phyloP scores from a whole-genome alignment of 805 yeast genomes.

The Saccharomyces paradoxus region DNA sequence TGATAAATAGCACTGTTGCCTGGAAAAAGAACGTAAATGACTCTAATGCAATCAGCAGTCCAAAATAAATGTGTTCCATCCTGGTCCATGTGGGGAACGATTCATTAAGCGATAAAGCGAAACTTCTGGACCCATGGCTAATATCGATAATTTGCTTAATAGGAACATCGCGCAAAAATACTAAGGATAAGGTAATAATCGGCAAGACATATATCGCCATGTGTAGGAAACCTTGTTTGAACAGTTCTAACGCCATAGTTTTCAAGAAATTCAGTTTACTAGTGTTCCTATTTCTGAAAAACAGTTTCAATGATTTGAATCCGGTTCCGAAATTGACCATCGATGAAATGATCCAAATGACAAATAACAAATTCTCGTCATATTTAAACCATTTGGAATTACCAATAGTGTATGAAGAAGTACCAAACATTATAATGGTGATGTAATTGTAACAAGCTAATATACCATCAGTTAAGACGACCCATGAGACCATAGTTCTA shows the following conservation, averaged over 20 bases:
- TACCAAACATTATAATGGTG: background rate
- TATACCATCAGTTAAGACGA: background rate
- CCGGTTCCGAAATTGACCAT: background rate
- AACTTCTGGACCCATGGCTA: background rate
- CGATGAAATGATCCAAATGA: background rate
- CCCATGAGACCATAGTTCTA: background rate
- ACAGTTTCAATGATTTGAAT: background rate
- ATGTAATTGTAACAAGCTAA: background rate
- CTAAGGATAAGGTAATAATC: background rate
- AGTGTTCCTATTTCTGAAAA: background rate
- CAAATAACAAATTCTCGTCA: background rate
- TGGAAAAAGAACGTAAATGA: background rate
- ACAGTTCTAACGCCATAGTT: background rate
- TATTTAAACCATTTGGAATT: background rate
- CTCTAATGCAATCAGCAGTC: background rate
- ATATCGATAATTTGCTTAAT: background rate
- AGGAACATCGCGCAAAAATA: background rate
- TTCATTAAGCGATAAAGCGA: background rate
- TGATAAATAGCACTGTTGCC: slow-evolving; percentile 1
- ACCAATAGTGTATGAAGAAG: background rate
- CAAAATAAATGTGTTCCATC: background rate
- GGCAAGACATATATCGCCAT: background rate
- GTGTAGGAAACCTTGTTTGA: background rate
- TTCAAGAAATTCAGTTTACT: background rate
- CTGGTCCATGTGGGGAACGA: background rate